A percentile compares a stretch with the other conserved stretches of the same genome.
These are phyloP conservation scores for Protostelium mycophagum DNA, from an alignment of 78 protist genomes.

Conservation along the genomic window DNA sequence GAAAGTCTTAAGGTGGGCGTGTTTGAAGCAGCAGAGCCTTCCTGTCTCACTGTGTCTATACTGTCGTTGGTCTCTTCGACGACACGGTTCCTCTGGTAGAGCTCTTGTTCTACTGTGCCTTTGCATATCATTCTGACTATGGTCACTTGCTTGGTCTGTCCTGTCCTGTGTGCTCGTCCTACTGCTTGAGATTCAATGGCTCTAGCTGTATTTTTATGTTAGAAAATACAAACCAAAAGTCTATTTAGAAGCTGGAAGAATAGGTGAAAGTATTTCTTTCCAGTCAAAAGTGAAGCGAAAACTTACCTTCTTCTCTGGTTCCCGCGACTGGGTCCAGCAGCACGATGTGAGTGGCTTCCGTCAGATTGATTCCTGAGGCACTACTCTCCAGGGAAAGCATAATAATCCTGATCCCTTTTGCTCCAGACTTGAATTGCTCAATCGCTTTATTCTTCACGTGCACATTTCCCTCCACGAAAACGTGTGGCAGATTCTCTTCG, in stretches of 20 bases:
- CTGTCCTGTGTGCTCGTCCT: conserved; percentile 14
- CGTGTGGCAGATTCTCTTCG: not conserved
- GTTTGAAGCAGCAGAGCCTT: too few species aligned
- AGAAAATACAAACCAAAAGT: too few species aligned
- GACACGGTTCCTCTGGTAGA: conserved; percentile 6
- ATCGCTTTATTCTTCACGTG: conserved; percentile 2
- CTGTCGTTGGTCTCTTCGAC: too few species aligned
- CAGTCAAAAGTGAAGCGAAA: too few species aligned
- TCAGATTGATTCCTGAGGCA: conserved; percentile 18
- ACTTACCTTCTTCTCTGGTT: not conserved
- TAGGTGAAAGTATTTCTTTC: too few species aligned
- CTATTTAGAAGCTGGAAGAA: too few species aligned
- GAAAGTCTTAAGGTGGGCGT: too few species aligned
- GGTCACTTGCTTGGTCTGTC: conserved; percentile 7
- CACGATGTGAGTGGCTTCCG: conserved; percentile 15
- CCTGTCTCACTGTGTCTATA: too few species aligned
- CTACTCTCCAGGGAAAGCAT: conserved; percentile 19
- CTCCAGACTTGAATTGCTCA: not conserved
- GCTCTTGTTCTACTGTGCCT: conserved; percentile 6
- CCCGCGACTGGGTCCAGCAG: conserved; percentile 7
- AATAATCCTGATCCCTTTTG: not conserved
- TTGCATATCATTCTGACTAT: not conserved
- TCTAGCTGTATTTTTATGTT: too few species aligned
- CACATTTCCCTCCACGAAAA: conserved; percentile 10
- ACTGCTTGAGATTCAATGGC: conserved; percentile 14